These are phyloP conservation scores for Hawksworthiomyces lignivorus DNA, from an alignment of 2,329 filamentous ascomycete species.

Conservation along the genomic window DNA sequence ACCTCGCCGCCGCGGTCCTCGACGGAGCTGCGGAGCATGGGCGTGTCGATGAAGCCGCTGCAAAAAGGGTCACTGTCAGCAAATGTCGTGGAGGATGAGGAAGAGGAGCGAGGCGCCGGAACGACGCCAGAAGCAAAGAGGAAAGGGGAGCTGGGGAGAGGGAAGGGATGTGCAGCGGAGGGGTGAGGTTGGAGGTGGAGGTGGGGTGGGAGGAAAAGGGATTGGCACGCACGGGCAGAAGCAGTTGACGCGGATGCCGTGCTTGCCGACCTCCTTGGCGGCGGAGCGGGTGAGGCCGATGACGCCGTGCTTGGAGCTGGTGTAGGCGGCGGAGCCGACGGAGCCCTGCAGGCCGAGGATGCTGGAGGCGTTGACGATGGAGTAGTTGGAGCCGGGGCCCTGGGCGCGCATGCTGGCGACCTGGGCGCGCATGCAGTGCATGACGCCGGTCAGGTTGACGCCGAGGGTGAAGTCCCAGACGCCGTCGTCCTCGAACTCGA, in stretches of 20 bases:
- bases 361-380: no score
- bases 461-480: background rate
- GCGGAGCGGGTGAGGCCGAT: conserved; percentile 28
- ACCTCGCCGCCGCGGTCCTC: background rate
- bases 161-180: no score
- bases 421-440: conserved; percentile 1
- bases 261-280: conserved; percentile 30
- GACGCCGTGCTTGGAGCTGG: conserved; percentile 28
- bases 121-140: no score
- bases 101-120: no score
- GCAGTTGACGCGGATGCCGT: conserved; percentile 35
- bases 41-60: conserved; percentile 8
- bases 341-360: conserved; percentile 16
- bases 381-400: no score
- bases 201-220: no score
- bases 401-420: no score
- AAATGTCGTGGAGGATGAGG: no score
- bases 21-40: background rate
- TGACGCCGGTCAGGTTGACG: conserved; percentile 1
- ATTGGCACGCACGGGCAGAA: background rate
- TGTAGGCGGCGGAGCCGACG: conserved; percentile 23
- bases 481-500: background rate
- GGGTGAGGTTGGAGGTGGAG: no score
- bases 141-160: no score
- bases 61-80: no score